Evolutionary conservation across 192 early-diverging fungal genomes (phyloP).

Genomic region (Mortierella alpina): DNA sequence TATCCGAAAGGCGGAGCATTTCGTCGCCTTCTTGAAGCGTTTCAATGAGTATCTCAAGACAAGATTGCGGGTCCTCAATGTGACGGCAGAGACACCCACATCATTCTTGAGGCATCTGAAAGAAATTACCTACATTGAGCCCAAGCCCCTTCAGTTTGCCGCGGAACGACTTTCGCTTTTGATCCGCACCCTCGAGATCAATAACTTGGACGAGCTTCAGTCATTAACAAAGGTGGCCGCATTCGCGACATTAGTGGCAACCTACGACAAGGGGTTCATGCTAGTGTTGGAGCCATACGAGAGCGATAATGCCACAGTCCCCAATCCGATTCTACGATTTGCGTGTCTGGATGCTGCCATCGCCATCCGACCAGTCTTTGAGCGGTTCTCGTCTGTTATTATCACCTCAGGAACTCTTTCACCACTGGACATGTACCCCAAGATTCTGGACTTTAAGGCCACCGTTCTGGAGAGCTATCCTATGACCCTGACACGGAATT

Average conservation of each 20-base stretch:
- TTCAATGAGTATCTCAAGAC: constrained; percentile 99
- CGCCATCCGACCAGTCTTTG: constrained; percentile 97
- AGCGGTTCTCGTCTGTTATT: constrained; percentile 94
- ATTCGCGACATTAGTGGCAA: constrained; percentile 95
- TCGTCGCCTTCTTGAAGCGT: constrained; percentile 94
- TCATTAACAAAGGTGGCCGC: constrained; percentile 87
- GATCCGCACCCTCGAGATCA: constrained; percentile 91
- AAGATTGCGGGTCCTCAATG: constrained; percentile 95
- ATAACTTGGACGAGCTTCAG: constrained; percentile 89
- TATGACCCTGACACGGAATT: constrained; percentile 94
- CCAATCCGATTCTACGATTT: constrained; percentile 91
- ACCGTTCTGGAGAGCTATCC: constrained; percentile 93
- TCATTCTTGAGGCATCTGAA: constrained; percentile 94
- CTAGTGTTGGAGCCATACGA: constrained; percentile 98
- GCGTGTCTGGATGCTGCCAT: constrained; percentile 96
- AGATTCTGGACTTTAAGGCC: constrained; percentile 90
- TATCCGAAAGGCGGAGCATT: constrained; percentile 97
- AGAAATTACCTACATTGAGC: constrained; percentile 95
- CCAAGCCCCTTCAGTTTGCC: constrained; percentile 95
- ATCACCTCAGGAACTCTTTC: constrained; percentile 99
- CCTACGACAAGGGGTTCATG: constrained; percentile 97
- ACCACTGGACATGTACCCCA: constrained; percentile 98
- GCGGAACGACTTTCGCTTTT: constrained; percentile 91
- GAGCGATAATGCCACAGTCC: constrained; percentile 90
- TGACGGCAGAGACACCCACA: constrained; percentile 94